Base-by-base conservation (phyloP, 2,329 filamentous ascomycete genomes). In the Cryphonectria radicalis region DNA sequence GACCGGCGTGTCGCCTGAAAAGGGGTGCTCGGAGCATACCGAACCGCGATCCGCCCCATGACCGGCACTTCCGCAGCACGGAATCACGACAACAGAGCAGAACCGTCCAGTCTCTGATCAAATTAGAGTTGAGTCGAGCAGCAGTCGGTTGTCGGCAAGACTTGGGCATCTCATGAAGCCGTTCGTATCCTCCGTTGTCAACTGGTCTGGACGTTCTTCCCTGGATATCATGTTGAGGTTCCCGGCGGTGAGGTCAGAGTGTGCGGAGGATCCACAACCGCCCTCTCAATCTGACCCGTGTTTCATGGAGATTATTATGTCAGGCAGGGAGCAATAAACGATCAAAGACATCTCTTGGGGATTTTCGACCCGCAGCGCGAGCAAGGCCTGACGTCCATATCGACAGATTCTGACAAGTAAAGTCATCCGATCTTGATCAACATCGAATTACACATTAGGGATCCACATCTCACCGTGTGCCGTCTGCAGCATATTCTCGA, bases 241-340 rank as follows among this genome's bases (percentile, higher is more conserved):
- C 19, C 35, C 35, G 5, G n/a, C 46, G 22, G 50, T 28, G 40
- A 63, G 25, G 22, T 57, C n/a, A 68, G 25, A 37, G 10, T 22
- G 19, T 65, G 67, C 35, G 50, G 67, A 25, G 50, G 40, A 32
- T 37, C 32, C 67, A 42, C 50, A 42, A 5, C 43, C 11, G 28
- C 62, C 67, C 62, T 65, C 50, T 69, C 50, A 65, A 50, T 60
- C 25, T 46, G 14, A 22, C 3, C 50, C 50, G 40, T 69, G 67
- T 69, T 69, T 69, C 67, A 69, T 17, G 40, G 50, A 65, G 22
- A 65, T 69, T 59, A 65, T 69, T 46, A 14, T 69, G 19, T 62
- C 22, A 59, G 14, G 14, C 13, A 46, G 1, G 55, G 19, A 55
- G 32, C 11, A 25, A 43, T 3, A 6, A 55, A 64, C 28, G 42